Conservation (phyloP, 768 basidiomycete genomes). For the Coprinellus aureogranulatus region DNA sequence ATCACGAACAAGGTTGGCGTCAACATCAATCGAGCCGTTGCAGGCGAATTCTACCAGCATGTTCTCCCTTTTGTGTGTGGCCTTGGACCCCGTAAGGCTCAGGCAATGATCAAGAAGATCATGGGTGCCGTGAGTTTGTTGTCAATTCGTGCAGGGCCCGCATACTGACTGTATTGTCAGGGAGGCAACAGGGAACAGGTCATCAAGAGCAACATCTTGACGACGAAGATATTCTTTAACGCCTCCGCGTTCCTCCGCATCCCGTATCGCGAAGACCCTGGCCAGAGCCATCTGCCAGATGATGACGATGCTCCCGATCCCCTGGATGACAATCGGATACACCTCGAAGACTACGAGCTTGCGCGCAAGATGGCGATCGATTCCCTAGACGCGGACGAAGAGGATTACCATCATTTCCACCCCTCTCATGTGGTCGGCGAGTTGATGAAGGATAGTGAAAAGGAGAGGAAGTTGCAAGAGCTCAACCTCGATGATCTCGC, state of each 20-base stretch:
- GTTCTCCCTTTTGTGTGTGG: slow-evolving; percentile 90
- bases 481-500: slow-evolving; percentile 97
- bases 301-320: slow-evolving; percentile 80
- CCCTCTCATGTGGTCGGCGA: slow-evolving; percentile 85
- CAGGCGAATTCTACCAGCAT: slow-evolving; percentile 83
- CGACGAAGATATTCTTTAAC: slow-evolving; percentile 88
- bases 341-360: slow-evolving; percentile 96
- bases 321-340: slow-evolving; percentile 92
- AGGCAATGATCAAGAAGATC: slow-evolving; percentile 79
- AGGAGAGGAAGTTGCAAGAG: slow-evolving; percentile 78
- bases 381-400: slow-evolving; percentile 95
- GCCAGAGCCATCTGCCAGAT: slow-evolving; percentile 67
- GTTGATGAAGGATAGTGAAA: slow-evolving; percentile 81
- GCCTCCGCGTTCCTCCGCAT: slow-evolving; percentile 91
- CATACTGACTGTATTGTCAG: slow-evolving; percentile 36
- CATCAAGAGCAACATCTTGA: slow-evolving; percentile 74
- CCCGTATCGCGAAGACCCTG: slow-evolving; percentile 56
- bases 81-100: slow-evolving; percentile 91
- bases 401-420: slow-evolving; percentile 86
- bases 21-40: slow-evolving; percentile 91
- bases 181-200: slow-evolving; percentile 92
- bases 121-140: slow-evolving; percentile 57
- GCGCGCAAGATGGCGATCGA: slow-evolving; percentile 98
- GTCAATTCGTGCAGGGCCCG: slow-evolving; percentile 1
- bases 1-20: slow-evolving; percentile 91